A percentile compares a stretch with the other conserved stretches of the same genome.
Evolutionary conservation across 768 basidiomycete species (phyloP).

Genomic region (Russula ochroleuca): DNA sequence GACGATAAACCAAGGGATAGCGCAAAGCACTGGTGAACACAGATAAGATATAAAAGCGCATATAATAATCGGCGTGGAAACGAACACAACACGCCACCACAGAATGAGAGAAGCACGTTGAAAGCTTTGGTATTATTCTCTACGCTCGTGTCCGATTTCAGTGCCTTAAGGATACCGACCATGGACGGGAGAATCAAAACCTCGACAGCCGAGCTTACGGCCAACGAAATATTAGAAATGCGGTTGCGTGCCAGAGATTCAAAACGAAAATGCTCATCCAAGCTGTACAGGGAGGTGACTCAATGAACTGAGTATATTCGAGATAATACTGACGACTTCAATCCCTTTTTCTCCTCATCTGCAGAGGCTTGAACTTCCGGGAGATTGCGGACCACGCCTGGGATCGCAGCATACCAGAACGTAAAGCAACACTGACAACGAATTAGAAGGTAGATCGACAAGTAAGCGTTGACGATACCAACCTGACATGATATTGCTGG

Average conservation of each 20-base stretch:
- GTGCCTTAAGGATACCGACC: conserved; percentile 67
- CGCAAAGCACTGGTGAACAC: conserved; percentile 48
- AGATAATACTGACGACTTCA: conserved; percentile 43
- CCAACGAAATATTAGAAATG: conserved; percentile 71
- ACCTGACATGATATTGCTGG: conserved; percentile 72
- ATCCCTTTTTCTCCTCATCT: conserved; percentile 37
- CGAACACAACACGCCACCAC: conserved; percentile 72
- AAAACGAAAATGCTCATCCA: conserved; percentile 47
- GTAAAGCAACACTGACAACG: conserved; percentile 55
- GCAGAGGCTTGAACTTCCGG: conserved; percentile 61
- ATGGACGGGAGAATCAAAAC: conserved; percentile 65
- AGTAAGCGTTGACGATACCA: not conserved
- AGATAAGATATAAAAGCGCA: not conserved
- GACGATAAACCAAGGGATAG: conserved; percentile 68
- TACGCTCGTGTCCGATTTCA: conserved; percentile 55
- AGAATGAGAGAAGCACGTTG: conserved; percentile 72
- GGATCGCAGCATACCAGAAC: conserved; percentile 83
- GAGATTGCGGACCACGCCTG: conserved; percentile 65
- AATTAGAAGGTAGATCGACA: not conserved
- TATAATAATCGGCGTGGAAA: conserved; percentile 10
- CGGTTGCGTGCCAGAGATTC: conserved; percentile 67
- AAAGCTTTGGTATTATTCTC: conserved; percentile 74
- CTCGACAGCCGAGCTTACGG: conserved; percentile 66
- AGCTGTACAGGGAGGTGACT: conserved; percentile 30
- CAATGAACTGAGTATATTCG: not conserved